A percentile compares a stretch with the other conserved stretches of the same genome.
These are phyloP conservation scores for Colletotrichum nymphaeae DNA, from an alignment of 2,329 filamentous ascomycete species.

Conservation along the genomic window DNA sequence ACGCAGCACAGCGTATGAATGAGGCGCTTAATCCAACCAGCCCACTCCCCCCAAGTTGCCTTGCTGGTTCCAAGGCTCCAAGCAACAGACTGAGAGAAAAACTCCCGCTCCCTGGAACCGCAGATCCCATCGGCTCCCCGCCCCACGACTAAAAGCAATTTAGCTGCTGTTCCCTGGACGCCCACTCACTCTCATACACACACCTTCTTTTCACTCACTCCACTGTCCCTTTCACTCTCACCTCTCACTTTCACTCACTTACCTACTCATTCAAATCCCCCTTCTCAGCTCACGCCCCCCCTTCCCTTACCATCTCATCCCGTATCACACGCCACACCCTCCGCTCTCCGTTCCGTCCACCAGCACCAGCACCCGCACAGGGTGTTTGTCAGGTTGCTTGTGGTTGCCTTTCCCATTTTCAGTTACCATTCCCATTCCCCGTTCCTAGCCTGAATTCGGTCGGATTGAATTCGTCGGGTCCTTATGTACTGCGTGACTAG, in stretches of 20 bases:
- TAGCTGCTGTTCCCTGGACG: background rate
- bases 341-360: background rate
- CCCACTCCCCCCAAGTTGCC: background rate
- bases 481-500: background rate
- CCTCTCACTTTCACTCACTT: background rate
- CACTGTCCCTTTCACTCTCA: background rate
- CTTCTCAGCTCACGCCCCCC: background rate
- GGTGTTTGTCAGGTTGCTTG: background rate
- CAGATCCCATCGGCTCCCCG: constrained; percentile 25
- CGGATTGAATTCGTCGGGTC: background rate
- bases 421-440: background rate
- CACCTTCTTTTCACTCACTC: background rate
- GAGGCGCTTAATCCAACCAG: background rate
- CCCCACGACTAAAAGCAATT: constrained; percentile 2
- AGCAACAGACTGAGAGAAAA: background rate
- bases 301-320: background rate
- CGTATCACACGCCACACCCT: background rate
- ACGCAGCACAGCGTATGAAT: background rate
- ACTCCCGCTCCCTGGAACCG: constrained; percentile 23
- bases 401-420: background rate
- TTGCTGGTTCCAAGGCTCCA: background rate
- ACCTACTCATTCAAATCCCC: background rate
- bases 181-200: background rate
- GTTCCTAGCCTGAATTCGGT: constrained; percentile 7
- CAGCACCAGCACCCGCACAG: background rate